A percentile compares a stretch with the other conserved stretches of the same genome.
phyloP scores from a whole-genome alignment of 345 rosid genomes.

The Salix brachista region DNA sequence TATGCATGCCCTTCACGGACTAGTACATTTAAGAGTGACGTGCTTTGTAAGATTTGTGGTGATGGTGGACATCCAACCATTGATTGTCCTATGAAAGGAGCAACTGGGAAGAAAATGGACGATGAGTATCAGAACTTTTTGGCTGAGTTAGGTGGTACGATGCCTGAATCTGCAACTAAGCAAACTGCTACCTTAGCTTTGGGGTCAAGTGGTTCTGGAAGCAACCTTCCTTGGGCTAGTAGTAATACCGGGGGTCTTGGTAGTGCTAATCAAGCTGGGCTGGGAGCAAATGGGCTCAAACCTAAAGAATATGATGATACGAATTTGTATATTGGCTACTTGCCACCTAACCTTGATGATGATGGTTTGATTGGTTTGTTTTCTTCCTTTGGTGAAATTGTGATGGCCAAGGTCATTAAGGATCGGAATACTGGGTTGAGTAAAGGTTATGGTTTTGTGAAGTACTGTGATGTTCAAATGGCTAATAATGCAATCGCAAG shows the following conservation, averaged over 20 bases:
- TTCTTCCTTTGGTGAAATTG: constrained; percentile 85
- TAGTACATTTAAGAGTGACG: constrained; percentile 93
- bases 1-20: constrained; percentile 87
- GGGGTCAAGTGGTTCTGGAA: constrained; percentile 62
- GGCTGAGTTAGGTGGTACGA: constrained; percentile 86
- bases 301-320: constrained; percentile 91
- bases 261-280: constrained; percentile 69
- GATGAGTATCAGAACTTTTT: constrained; percentile 95
- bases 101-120: constrained; percentile 95
- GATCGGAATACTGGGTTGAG: constrained; percentile 73
- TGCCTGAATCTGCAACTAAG: constrained; percentile 86
- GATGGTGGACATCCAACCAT: constrained; percentile 99
- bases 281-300: constrained; percentile 59
- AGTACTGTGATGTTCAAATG: constrained; percentile 81
- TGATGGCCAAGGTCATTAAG: constrained; percentile 95
- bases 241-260: constrained; percentile 52
- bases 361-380: constrained; percentile 80
- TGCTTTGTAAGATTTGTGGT: constrained; percentile 96
- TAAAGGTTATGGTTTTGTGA: constrained; percentile 93
- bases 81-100: constrained; percentile 94
- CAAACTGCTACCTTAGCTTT: constrained; percentile 58
- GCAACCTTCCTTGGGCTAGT: constrained; percentile 88
- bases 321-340: constrained; percentile 84
- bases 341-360: constrained; percentile 86
- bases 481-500: constrained; percentile 75